Conservation (phyloP, 2,329 filamentous ascomycete species). For the Fusarium dimerum region DNA sequence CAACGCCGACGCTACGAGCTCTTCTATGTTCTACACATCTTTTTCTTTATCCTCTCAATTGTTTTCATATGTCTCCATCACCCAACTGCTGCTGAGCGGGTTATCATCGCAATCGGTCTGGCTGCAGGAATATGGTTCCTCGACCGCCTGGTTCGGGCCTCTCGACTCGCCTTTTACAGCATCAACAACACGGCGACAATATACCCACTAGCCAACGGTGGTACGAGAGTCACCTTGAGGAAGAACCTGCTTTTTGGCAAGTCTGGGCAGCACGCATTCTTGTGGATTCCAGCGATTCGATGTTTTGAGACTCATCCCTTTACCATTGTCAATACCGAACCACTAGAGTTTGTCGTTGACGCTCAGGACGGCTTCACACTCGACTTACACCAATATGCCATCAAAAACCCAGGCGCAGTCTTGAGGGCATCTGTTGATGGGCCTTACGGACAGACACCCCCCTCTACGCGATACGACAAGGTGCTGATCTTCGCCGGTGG, state of each 20-base stretch:
- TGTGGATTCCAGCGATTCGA: constrained; percentile 61
- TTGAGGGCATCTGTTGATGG: constrained; percentile 56
- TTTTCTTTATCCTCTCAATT: constrained; percentile 47
- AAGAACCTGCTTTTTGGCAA: constrained; percentile 46
- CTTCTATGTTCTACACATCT: constrained; percentile 53
- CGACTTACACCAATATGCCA: constrained; percentile 53
- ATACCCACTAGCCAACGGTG: constrained; percentile 51
- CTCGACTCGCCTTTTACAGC: constrained; percentile 44
- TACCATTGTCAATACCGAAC: constrained; percentile 52
- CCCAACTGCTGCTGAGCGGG: constrained; percentile 41
- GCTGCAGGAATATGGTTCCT: constrained; percentile 47
- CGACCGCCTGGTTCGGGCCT: constrained; percentile 50
- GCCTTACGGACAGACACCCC: constrained; percentile 55
- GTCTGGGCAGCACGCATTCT: constrained; percentile 61
- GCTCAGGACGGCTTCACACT: constrained; percentile 58
- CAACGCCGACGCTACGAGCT: constrained; percentile 51
- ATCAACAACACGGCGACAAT: constrained; percentile 52
- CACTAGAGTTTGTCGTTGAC: constrained; percentile 57
- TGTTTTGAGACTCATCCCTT: constrained; percentile 61
- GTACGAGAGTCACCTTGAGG: constrained; percentile 50
- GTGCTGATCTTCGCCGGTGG: constrained; percentile 58
- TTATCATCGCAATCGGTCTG: constrained; percentile 44
- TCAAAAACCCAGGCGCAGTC: constrained; percentile 46
- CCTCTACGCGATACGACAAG: constrained; percentile 52
- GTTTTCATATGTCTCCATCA: constrained; percentile 51